A percentile compares a stretch with the other conserved stretches of the same genome.
Evolutionary conservation across 2,329 filamentous ascomycete species (phyloP).

Genomic region (Teratosphaeria nubilosa): DNA sequence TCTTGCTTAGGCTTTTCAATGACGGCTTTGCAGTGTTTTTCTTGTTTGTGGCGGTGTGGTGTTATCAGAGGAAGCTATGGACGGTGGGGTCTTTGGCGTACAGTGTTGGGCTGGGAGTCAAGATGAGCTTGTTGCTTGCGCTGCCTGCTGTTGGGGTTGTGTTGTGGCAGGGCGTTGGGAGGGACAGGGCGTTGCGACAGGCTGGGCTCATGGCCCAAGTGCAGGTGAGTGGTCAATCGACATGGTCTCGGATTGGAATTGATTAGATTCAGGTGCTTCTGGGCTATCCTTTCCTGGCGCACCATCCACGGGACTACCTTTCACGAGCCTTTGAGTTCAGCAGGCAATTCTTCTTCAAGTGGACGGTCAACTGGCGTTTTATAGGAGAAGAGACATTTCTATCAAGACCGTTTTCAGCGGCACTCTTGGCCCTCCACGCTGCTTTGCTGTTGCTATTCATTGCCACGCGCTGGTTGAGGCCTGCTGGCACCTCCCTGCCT

Average conservation of each 20-base stretch:
- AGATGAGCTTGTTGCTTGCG: slow-evolving; percentile 82
- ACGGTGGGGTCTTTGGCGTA: slow-evolving; percentile 62
- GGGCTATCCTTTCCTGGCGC: slow-evolving; percentile 57
- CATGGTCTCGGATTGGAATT: background rate
- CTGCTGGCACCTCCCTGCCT: slow-evolving; percentile 49
- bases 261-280: slow-evolving; percentile 36
- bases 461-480: slow-evolving; percentile 60
- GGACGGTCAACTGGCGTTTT: slow-evolving; percentile 99
- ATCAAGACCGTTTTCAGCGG: slow-evolving; percentile 56
- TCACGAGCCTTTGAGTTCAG: slow-evolving; percentile 82
- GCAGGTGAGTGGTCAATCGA: slow-evolving; percentile 48
- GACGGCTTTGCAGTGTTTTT: slow-evolving; percentile 81
- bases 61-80: slow-evolving; percentile 67
- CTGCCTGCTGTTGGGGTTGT: slow-evolving; percentile 72
- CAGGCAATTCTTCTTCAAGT: slow-evolving; percentile 86
- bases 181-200: slow-evolving; percentile 54
- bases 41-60: slow-evolving; percentile 70
- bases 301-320: slow-evolving; percentile 61
- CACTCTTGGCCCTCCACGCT: slow-evolving; percentile 56
- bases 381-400: slow-evolving; percentile 75
- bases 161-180: slow-evolving; percentile 62
- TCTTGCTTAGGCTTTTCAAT: slow-evolving; percentile 87
- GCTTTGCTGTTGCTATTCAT: slow-evolving; percentile 58
- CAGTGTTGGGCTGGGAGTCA: slow-evolving; percentile 74
- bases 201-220: slow-evolving; percentile 63